Evolutionary conservation across 2,329 filamentous ascomycete species (phyloP).

Genomic region (Exophiala aquamarina): DNA sequence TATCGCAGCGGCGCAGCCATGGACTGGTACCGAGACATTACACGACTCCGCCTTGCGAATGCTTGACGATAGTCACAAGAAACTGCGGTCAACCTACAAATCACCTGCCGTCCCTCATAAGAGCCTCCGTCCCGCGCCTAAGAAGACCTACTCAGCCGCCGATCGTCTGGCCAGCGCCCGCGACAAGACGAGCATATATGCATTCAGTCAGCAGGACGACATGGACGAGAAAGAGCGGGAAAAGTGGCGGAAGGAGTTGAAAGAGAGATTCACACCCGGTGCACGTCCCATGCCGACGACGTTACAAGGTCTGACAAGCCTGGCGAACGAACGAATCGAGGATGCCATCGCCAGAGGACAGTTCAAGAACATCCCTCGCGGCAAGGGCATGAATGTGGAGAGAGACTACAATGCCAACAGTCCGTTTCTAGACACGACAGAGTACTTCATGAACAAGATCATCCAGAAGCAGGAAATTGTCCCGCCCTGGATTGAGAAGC

Average conservation of each 20-base stretch:
- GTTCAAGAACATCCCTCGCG: slow-evolving; percentile 80
- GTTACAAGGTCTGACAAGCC: slow-evolving; percentile 72
- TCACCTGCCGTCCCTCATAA: slow-evolving; percentile 35
- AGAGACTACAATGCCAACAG: slow-evolving; percentile 79
- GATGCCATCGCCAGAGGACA: slow-evolving; percentile 89
- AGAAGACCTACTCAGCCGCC: slow-evolving; percentile 45
- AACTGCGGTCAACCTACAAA: slow-evolving; percentile 46
- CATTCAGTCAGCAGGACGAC: slow-evolving; percentile 52
- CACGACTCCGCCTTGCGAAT: slow-evolving; percentile 81
- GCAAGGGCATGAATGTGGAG: slow-evolving; percentile 67
- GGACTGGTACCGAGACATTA: slow-evolving; percentile 74
- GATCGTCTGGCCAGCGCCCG: slow-evolving; percentile 57
- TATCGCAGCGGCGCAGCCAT: slow-evolving; percentile 67
- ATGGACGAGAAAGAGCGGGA: slow-evolving; percentile 72
- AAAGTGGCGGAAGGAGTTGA: slow-evolving; percentile 69
- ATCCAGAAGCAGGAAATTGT: slow-evolving; percentile 95
- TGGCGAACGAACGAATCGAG: slow-evolving; percentile 91
- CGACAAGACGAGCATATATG: slow-evolving; percentile 59
- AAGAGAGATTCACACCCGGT: slow-evolving; percentile 74
- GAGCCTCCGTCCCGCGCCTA: slow-evolving; percentile 47
- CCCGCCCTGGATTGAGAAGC: slow-evolving; percentile 98
- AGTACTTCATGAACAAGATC: slow-evolving; percentile 98
- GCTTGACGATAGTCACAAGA: slow-evolving; percentile 64
- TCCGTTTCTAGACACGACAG: slow-evolving; percentile 92
- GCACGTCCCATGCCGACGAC: slow-evolving; percentile 73